Percentiles rank a stretch among this genome's conserved stretches.
Evolutionary conservation across 2,329 filamentous ascomycete species (phyloP).

Genomic region (Cytospora paraplurivora): DNA sequence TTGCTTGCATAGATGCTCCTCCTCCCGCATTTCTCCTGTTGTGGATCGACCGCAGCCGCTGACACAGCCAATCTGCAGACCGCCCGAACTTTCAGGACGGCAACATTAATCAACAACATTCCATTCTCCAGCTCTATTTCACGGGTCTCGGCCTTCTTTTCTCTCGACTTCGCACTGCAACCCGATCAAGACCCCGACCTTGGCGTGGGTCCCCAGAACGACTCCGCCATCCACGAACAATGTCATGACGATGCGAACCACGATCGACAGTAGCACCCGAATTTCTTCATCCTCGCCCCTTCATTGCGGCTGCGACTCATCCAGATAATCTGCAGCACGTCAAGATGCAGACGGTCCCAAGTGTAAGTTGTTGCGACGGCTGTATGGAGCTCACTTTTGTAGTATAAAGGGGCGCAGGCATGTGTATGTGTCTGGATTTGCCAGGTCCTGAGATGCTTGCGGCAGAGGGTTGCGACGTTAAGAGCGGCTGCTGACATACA

Average conservation of each 20-base stretch:
- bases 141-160: slow-evolving; percentile 4
- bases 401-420: slow-evolving; percentile 7
- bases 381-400: slow-evolving; percentile 11
- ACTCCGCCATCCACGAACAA: slow-evolving; percentile 30
- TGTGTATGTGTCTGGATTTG: slow-evolving; percentile 12
- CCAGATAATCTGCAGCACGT: slow-evolving; percentile 36
- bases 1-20: slow-evolving; percentile 28
- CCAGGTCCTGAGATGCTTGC: background rate
- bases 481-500: slow-evolving; percentile 15
- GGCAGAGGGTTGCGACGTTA: background rate
- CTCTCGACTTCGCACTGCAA: slow-evolving; percentile 1
- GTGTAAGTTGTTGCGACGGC: slow-evolving; percentile 44
- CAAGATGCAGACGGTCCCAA: slow-evolving; percentile 46
- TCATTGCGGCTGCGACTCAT: slow-evolving; percentile 37
- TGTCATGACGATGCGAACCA: slow-evolving; percentile 45
- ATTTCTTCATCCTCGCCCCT: slow-evolving; percentile 36
- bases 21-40: slow-evolving; percentile 17
- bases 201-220: slow-evolving; percentile 8
- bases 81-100: slow-evolving; percentile 22
- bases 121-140: slow-evolving; percentile 11
- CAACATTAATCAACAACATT: slow-evolving; percentile 21
- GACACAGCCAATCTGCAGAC: slow-evolving; percentile 30
- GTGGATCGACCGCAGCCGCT: slow-evolving; percentile 27
- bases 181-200: slow-evolving; percentile 6
- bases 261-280: slow-evolving; percentile 37